Base-by-base conservation (phyloP, 1,284 basidiomycete species). In the Neolentinus lepideus region DNA sequence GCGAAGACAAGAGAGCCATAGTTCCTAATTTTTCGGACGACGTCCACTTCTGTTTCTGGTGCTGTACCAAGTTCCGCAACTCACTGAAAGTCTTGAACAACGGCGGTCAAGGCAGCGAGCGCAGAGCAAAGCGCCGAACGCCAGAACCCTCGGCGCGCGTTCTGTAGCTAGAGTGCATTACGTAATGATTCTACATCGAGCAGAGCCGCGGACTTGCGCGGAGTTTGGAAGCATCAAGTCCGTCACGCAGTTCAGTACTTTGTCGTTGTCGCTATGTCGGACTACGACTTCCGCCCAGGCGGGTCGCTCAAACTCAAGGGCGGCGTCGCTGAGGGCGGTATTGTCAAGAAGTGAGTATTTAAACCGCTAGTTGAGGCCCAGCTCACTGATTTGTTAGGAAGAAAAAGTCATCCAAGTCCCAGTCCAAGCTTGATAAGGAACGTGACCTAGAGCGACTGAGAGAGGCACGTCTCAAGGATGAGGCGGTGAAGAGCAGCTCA, bases 281-380 rank as follows among this genome's bases (percentile, higher is more conserved):
- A 92, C 69, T 96, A 96, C 72, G 84, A 91, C 72, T 79, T 90
- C 71, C 85, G 84, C 66, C 85, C 92, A 48, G 90, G 92, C 50
- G 93, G 94, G 64, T 85, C 89, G 61, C 85, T 96, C 67, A 96
- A 94, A 73, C 80, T 96, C 69, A 96, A 95, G 73, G 85, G 88
- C 33, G 88, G 90, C 51, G 83, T 86, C 35, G 77, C 75, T 35
- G 87, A 88, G 60, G 88, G 88, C 56, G 88, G 84, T 2, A 75
- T 86, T 55, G 80, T 83, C 46, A 92, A 94, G 69, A 94, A 94
- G 92, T 93, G 66, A 65, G 84, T 77, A 1, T 56, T 47, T 51
- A 50, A 55, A 1, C 54, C 56, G 36, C 27, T 47, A 38, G 8
- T 9, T 27, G 33, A 43, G 38, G 57, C 22, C 25, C 36, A 56